A percentile compares a stretch with the other conserved stretches of the same genome.
Conservation (phyloP, 306 rosid genomes). For the barrel medic (Medicago truncatula) region MtrunA17r5.0-ANR NC_053047.1:13196501-13197000, state of each 20-base stretch:
- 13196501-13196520: too few relatives aligned
- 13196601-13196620: background rate
- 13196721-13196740: conserved; percentile 68
- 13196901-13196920: too few relatives aligned
- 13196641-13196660: conserved; percentile 73
- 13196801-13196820: conserved; percentile 23
- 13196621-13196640: conserved; percentile 52
- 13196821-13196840: background rate
- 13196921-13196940: background rate
- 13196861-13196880: too few relatives aligned
- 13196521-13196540: too few relatives aligned
- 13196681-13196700: conserved; percentile 78
- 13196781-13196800: conserved; percentile 86
- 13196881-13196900: too few relatives aligned
- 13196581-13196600: background rate
- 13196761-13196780: conserved; percentile 91
- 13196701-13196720: conserved; percentile 62
- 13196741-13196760: conserved; percentile 81
- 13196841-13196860: background rate
- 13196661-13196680: conserved; percentile 77
- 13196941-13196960: background rate
- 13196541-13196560: too few relatives aligned
- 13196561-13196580: too few relatives aligned
- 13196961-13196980: too few relatives aligned
- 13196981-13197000: too few relatives aligned